A percentile compares a stretch with the other conserved stretches of the same genome.
phyloP scores from a whole-genome alignment of 1,284 basidiomycete genomes.

The Cryptococcus wingfieldii region DNA sequence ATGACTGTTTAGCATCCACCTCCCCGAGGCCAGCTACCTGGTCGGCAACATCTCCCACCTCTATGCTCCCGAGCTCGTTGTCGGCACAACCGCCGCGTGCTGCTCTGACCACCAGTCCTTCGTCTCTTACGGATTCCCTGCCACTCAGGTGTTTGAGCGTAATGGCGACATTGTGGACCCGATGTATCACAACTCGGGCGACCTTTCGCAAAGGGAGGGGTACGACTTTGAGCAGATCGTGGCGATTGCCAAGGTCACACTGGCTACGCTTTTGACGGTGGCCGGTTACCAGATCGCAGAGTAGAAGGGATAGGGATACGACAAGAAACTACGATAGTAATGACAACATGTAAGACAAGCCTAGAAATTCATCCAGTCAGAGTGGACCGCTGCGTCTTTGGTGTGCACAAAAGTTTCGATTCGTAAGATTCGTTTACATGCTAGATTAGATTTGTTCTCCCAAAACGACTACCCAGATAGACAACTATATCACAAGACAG shows the following conservation, averaged over 20 bases:
- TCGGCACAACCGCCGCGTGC: slow-evolving; percentile 71
- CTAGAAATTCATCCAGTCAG: too few relatives aligned
- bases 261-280: slow-evolving; percentile 41
- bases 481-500: background rate
- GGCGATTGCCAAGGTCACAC: slow-evolving; percentile 76
- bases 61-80: slow-evolving; percentile 74
- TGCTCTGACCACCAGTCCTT: slow-evolving; percentile 83
- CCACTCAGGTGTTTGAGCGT: slow-evolving; percentile 65
- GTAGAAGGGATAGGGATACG: background rate
- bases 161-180: slow-evolving; percentile 77
- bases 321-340: too few relatives aligned
- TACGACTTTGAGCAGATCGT: slow-evolving; percentile 75
- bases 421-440: too few relatives aligned
- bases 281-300: slow-evolving; percentile 28
- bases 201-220: slow-evolving; percentile 67
- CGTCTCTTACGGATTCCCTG: slow-evolving; percentile 71
- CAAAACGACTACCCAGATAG: background rate
- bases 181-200: slow-evolving; percentile 62
- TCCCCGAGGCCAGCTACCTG: slow-evolving; percentile 67
- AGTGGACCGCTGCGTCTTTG: too few relatives aligned
- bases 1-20: slow-evolving; percentile 61
- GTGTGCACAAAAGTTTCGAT: too few relatives aligned
- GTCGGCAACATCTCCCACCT: slow-evolving; percentile 62
- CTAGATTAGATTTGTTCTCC: too few relatives aligned
- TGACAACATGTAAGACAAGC: too few relatives aligned